These are phyloP conservation scores for Fusarium tricinctum DNA, from an alignment of 2,329 filamentous ascomycete species.

Conservation along the genomic window DNA sequence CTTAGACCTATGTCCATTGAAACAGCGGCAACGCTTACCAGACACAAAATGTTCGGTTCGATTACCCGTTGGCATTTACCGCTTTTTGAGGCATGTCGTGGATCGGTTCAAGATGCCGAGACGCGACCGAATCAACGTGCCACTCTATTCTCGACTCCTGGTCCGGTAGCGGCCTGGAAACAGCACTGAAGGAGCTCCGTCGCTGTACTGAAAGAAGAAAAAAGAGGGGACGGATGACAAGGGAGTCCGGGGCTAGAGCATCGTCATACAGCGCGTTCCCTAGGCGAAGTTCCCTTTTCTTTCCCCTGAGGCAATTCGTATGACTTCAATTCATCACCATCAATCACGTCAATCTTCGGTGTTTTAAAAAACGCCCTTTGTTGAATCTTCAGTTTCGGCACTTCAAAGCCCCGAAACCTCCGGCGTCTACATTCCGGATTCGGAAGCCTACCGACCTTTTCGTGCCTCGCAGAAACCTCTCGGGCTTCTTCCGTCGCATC, in stretches of 20 bases:
- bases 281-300: constrained; percentile 17
- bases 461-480: constrained; percentile 10
- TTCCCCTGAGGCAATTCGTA: constrained; percentile 38
- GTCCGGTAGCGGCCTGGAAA: constrained; percentile 35
- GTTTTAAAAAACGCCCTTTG: constrained; percentile 1
- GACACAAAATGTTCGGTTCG: constrained; percentile 7
- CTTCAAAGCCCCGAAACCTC: constrained; percentile 29
- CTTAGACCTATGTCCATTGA: neutral
- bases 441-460: constrained; percentile 42
- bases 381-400: constrained; percentile 15
- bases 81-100: neutral
- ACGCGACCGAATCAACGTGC: constrained; percentile 32
- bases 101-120: constrained; percentile 45
- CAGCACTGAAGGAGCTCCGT: constrained; percentile 18
- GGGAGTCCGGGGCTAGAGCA: constrained; percentile 31
- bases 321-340: constrained; percentile 32
- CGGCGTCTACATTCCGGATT: constrained; percentile 29
- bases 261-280: constrained; percentile 25
- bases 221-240: constrained; percentile 39
- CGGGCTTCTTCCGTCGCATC: constrained; percentile 40
- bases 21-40: neutral
- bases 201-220: constrained; percentile 28
- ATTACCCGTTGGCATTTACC: constrained; percentile 12
- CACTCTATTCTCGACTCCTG: constrained; percentile 11
- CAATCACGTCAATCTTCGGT: neutral